Base-by-base conservation (phyloP, 305 asterid genomes). In the Fraxinus albicans region DNA sequence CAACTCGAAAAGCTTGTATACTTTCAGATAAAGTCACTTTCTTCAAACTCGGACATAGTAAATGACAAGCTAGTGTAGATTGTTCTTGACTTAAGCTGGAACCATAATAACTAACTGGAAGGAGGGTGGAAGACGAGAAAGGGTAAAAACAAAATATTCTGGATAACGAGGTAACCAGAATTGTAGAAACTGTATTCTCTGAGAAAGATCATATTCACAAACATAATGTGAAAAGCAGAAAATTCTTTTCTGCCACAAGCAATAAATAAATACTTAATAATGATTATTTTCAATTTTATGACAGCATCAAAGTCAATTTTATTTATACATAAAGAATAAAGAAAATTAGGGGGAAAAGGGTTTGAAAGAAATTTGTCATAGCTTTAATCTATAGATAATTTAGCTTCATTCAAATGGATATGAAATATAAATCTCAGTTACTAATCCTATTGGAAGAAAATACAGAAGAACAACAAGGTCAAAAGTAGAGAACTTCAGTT, bases 401-500 rank as follows among this genome's bases (percentile, higher is more conserved):
- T 34, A 31, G 47, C 77, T 72, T 72, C 77, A 31, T 33, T 72
- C 77, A 72, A 72, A 72, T 72, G 25, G 12, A 72, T 27, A 72
- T 17, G 23, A 72, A 72, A 72, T 72, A 15, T 72, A 72, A 33
- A 17, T 72, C 73, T 27, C 31, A 21, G 36, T 67, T 67, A 3
- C 1, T 27, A 27, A 12, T 2, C 17, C 44, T 72, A 3, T 25
- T 55, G 42, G 83, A 63, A 40, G 77, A 21, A 69, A 77, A 23
- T 55, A 27, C 74, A 55, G 70, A 77, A 53, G 74, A 63, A 76
- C 27, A 77, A 77, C 73, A 10, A 31, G 81, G 47, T 17, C 73
- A 50, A 9, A 77, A 47, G 29, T 40, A 83, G 47, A 74, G 53
- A 79, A 70, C 73, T 38, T 73, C 60, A 77, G 78, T 34, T 12